phyloP scores from a whole-genome alignment of 495 filamentous ascomycete species.

The Xylaria nigripes region DNA sequence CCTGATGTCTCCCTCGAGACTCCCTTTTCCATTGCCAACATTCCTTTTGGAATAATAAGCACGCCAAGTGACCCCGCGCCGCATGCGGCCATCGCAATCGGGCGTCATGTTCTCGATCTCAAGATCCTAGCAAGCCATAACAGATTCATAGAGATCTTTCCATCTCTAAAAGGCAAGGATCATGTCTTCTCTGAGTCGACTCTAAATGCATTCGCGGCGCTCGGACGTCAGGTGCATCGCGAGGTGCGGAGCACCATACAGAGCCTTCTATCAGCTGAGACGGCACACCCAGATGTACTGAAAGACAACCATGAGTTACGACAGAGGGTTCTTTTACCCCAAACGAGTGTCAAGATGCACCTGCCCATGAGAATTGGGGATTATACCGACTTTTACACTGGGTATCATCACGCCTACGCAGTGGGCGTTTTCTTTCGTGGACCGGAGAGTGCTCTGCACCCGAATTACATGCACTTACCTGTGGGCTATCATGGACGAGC shows the following conservation, averaged over 20 bases:
- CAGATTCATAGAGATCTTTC: conserved; percentile 52
- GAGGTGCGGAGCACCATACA: conserved; percentile 68
- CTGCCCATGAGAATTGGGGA: conserved; percentile 86
- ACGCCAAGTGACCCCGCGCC: conserved; percentile 45
- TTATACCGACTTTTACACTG: conserved; percentile 97
- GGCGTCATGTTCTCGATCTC: conserved; percentile 69
- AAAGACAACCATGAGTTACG: conserved; percentile 29
- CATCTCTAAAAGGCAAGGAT: conserved; percentile 48
- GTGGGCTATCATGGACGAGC: conserved; percentile 84
- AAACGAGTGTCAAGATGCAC: conserved; percentile 58
- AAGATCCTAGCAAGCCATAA: conserved; percentile 48
- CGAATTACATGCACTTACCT: conserved; percentile 85
- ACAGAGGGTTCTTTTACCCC: conserved; percentile 36
- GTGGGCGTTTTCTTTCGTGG: conserved; percentile 81
- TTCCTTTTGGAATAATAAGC: conserved; percentile 86
- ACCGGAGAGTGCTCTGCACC: conserved; percentile 67
- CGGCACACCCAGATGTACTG: conserved; percentile 22
- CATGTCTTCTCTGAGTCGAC: conserved; percentile 59
- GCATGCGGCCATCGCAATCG: conserved; percentile 71
- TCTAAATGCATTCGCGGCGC: conserved; percentile 73
- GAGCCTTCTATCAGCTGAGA: conserved; percentile 55
- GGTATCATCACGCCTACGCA: conserved; percentile 77
- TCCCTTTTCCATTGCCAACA: conserved; percentile 77
- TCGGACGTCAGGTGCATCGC: conserved; percentile 63
- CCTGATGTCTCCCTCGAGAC: conserved; percentile 27